Evolutionary conservation across 2,329 filamentous ascomycete species (phyloP).

Genomic region (Calonectria honghensis): DNA sequence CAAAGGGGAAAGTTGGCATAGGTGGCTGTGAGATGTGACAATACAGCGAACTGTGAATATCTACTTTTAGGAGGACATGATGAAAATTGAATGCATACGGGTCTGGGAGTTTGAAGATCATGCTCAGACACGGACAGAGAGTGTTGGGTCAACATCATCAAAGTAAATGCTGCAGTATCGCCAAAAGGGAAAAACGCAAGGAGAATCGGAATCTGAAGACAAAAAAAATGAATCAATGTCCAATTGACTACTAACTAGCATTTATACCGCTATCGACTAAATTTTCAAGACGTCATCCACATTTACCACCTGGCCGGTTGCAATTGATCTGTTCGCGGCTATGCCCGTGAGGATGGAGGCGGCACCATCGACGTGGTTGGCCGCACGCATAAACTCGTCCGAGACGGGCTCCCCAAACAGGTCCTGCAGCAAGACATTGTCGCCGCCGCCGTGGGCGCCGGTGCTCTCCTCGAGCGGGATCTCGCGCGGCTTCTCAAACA

Average conservation of each 20-base stretch:
- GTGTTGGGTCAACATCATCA: too few species aligned
- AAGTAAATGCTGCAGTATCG: too few species aligned
- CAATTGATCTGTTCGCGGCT: constrained; percentile 75
- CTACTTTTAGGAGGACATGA: too few species aligned
- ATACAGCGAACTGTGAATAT: too few species aligned
- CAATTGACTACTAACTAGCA: not conserved
- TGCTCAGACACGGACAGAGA: too few species aligned
- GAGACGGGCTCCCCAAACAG: constrained; percentile 71
- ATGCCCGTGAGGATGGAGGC: constrained; percentile 76
- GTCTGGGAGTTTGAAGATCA: too few species aligned
- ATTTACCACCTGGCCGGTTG: constrained; percentile 73
- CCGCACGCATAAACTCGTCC: constrained; percentile 72
- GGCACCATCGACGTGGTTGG: constrained; percentile 75
- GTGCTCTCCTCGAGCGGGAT: constrained; percentile 70
- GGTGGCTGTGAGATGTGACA: too few species aligned
- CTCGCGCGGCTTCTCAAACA: constrained; percentile 75
- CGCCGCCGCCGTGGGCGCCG: constrained; percentile 77
- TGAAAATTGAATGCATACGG: too few species aligned
- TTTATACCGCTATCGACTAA: not conserved
- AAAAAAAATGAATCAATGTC: not conserved
- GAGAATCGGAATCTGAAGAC: not conserved
- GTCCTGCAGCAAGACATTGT: constrained; percentile 74
- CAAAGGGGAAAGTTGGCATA: too few species aligned
- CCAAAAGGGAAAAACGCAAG: too few species aligned
- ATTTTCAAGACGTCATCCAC: constrained; percentile 69